Conservation (phyloP, 768 basidiomycete genomes). For the Suillus paluster region DNA sequence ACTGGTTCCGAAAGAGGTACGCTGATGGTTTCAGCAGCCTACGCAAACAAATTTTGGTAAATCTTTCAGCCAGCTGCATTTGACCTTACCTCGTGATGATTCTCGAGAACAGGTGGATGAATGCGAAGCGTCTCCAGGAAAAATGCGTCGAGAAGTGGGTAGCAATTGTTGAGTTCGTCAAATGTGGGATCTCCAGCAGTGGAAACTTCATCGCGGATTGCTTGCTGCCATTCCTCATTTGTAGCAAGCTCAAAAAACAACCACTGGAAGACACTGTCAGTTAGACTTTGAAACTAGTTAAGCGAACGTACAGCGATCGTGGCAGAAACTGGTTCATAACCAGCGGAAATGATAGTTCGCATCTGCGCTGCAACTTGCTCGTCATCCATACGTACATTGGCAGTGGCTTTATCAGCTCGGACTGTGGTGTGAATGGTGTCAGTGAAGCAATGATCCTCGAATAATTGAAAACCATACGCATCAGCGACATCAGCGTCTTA, state of each 20-base stretch:
- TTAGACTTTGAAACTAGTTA: not conserved
- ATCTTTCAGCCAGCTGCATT: not conserved
- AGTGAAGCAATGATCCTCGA: constrained; percentile 2
- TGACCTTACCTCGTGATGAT: constrained; percentile 60
- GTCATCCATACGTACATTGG: constrained; percentile 46
- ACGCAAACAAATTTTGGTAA: constrained; percentile 8
- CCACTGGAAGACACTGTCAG: constrained; percentile 49
- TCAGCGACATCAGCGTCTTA: constrained; percentile 56
- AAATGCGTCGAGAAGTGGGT: constrained; percentile 62
- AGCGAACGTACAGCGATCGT: constrained; percentile 34
- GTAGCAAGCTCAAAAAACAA: constrained; percentile 63
- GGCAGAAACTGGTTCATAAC: constrained; percentile 46
- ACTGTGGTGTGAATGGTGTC: constrained; percentile 27
- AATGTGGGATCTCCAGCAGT: constrained; percentile 52
- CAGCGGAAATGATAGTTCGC: constrained; percentile 66
- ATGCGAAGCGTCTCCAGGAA: constrained; percentile 65
- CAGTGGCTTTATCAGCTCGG: constrained; percentile 47
- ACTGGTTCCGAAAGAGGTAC: constrained; percentile 61
- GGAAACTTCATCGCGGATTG: constrained; percentile 59
- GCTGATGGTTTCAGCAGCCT: constrained; percentile 56
- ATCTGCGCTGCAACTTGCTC: constrained; percentile 61
- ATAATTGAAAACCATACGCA: constrained; percentile 43
- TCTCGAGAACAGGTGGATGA: constrained; percentile 65
- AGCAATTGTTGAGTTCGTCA: constrained; percentile 52
- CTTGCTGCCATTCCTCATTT: constrained; percentile 53